Percentiles rank a stretch among this genome's conserved stretches.
Evolutionary conservation across 306 rosid genomes (phyloP).

Genomic region (Trifolium pratense): DNA sequence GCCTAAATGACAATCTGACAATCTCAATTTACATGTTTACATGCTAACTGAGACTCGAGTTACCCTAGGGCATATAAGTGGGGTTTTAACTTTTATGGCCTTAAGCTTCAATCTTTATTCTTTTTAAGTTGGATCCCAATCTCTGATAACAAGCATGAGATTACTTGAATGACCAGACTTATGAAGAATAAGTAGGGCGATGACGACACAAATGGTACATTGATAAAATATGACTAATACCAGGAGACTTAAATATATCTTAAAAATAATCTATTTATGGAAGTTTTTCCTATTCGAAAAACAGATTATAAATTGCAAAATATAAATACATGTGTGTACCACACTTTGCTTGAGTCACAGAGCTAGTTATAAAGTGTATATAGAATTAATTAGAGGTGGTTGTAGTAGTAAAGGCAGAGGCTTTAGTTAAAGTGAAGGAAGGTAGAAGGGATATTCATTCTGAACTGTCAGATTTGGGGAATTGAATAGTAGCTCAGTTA

Average conservation of each 20-base stretch:
- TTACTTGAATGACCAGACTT: constrained; percentile 18
- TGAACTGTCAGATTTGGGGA: background rate
- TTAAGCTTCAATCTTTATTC: background rate
- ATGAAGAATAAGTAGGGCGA: constrained; percentile 16
- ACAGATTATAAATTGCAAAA: background rate
- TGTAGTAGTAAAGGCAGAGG: background rate
- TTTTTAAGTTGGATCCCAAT: constrained; percentile 26
- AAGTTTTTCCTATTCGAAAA: constrained; percentile 18
- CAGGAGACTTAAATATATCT: constrained; percentile 10
- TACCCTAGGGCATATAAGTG: background rate
- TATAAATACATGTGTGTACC: background rate
- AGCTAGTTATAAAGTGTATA: background rate
- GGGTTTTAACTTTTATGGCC: constrained; percentile 22
- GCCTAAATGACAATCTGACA: constrained; percentile 16
- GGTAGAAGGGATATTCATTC: background rate
- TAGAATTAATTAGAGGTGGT: constrained; percentile 1
- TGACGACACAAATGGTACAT: background rate
- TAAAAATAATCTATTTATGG: background rate
- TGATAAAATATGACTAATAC: background rate
- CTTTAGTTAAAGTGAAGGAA: background rate
- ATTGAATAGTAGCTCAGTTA: constrained; percentile 2
- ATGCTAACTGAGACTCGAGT: constrained; percentile 3
- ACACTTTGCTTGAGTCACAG: background rate
- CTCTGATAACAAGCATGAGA: constrained; percentile 5
- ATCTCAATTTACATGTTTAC: constrained; percentile 24